phyloP scores from a whole-genome alignment of 2,329 filamentous ascomycete species.

The Ceratocystis harringtonii region DNA sequence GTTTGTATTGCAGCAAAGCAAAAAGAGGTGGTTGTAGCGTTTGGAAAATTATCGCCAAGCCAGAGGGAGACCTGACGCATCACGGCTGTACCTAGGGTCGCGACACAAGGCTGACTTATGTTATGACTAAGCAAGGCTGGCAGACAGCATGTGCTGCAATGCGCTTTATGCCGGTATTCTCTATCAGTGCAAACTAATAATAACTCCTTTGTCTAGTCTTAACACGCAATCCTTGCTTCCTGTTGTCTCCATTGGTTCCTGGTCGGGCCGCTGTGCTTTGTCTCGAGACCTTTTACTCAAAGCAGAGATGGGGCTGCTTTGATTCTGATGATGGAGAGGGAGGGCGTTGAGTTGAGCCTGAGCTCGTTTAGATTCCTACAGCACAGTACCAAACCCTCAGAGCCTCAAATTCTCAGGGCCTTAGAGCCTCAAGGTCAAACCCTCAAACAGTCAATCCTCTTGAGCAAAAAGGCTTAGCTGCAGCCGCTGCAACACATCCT shows the following conservation, averaged over 20 bases:
- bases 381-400: too few species aligned
- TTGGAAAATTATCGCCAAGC: not conserved
- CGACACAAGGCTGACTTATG: slow-evolving; percentile 13
- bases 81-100: not conserved
- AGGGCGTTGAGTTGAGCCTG: too few species aligned
- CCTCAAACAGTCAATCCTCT: not conserved
- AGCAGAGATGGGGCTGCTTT: not conserved
- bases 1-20: not conserved
- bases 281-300: not conserved
- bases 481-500: not conserved
- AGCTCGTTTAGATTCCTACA: too few species aligned
- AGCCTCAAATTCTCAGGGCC: too few species aligned
- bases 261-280: not conserved
- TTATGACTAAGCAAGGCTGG: slow-evolving; percentile 16
- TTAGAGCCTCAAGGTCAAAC: not conserved
- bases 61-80: not conserved
- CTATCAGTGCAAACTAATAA: not conserved
- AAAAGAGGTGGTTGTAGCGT: not conserved
- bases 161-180: not conserved
- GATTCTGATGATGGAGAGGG: too few species aligned
- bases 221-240: not conserved
- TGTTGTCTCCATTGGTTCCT: not conserved
- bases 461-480: not conserved
- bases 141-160: not conserved
- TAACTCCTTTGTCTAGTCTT: not conserved